Evolutionary conservation across 2,329 filamentous ascomycete species (phyloP), one percentile per base, ranked within the genome.

Genomic region (Alternaria infectoria): DNA sequence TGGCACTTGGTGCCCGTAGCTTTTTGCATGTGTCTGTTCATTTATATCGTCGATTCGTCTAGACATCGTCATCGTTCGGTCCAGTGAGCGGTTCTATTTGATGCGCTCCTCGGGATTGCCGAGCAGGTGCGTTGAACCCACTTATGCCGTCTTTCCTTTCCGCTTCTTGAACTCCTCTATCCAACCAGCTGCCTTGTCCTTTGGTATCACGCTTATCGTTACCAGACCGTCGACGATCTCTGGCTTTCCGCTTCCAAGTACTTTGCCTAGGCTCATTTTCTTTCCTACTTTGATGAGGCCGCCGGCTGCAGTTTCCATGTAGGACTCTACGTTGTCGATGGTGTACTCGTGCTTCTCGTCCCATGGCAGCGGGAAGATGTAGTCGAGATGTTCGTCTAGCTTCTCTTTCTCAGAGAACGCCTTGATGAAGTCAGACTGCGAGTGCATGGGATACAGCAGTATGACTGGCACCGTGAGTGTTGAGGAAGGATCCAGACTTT

Each of bases 351-450:
- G 81, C 64, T 86, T 82, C 15, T 79, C 74, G 73, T 98, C 96
- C 96, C 96, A 99, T 12, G 93, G 93, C 73, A 93, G 80, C 3
- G 94, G 95, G 61, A 99, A 88, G 10, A 98, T 90, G 74, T 97
- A 97, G 4, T 85, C 84, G 54, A 99, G 83, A 79, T 97, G 94
- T 69, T 95, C 89, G 8, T 85, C 86, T 26, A 97, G 83, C 15
- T 86, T 86, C 70, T 96, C 89, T 63, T 86, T 88, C 84, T 98
- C 96, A 56, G 86, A 85, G 72, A 97, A 96, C 0, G 88, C 88
- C 83, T 97, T 97, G 80, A 99, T 87, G 73, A 99, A 96, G 79
- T 99, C 96, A 1, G 89, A 91, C 83, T 98, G 90, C 50, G 91
- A 85, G 65, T 93, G 86, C 67, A 90, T 83, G 6, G 96, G 95